These are phyloP conservation scores for Colletotrichum limetticola DNA, from an alignment of 2,329 filamentous ascomycete genomes.

Conservation along the genomic window DNA sequence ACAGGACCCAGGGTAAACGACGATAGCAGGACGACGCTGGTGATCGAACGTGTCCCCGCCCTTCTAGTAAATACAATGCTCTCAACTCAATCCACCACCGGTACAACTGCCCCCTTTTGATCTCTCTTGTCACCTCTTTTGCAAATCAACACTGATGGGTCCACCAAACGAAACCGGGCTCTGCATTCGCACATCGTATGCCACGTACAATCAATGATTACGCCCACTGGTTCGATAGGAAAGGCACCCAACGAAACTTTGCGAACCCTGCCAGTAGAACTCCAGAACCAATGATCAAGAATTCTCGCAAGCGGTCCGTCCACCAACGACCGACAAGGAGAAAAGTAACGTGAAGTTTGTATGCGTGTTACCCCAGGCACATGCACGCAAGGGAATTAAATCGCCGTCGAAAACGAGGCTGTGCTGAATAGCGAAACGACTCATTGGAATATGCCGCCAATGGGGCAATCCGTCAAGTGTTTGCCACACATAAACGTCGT, in stretches of 20 bases:
- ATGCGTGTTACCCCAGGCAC: constrained; percentile 16
- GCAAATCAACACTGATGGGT: constrained; percentile 21
- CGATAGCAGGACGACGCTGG: constrained; percentile 8
- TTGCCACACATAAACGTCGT: not conserved
- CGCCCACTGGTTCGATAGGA: constrained; percentile 29
- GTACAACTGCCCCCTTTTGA: constrained; percentile 19
- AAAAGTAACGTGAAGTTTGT: constrained; percentile 4
- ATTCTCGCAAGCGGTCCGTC: constrained; percentile 1
- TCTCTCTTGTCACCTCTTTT: constrained; percentile 21
- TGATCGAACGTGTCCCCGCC: not conserved
- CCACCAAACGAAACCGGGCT: constrained; percentile 24
- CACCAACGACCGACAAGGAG: constrained; percentile 3
- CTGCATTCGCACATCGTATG: constrained; percentile 34
- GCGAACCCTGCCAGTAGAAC: constrained; percentile 28
- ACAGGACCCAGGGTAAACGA: constrained; percentile 24
- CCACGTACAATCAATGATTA: constrained; percentile 33
- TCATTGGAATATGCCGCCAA: not conserved
- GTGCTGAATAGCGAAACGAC: constrained; percentile 2
- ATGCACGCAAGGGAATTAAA: constrained; percentile 27
- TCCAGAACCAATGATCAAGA: constrained; percentile 29
- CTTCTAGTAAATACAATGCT: constrained; percentile 35
- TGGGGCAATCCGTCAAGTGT: not conserved
- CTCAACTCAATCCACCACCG: not conserved
- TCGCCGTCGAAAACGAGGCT: constrained; percentile 17
- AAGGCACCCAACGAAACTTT: constrained; percentile 17